These are phyloP conservation scores for Vitis cinerea DNA, from an alignment of 164 flowering plant species.

Conservation along the genomic window DNA sequence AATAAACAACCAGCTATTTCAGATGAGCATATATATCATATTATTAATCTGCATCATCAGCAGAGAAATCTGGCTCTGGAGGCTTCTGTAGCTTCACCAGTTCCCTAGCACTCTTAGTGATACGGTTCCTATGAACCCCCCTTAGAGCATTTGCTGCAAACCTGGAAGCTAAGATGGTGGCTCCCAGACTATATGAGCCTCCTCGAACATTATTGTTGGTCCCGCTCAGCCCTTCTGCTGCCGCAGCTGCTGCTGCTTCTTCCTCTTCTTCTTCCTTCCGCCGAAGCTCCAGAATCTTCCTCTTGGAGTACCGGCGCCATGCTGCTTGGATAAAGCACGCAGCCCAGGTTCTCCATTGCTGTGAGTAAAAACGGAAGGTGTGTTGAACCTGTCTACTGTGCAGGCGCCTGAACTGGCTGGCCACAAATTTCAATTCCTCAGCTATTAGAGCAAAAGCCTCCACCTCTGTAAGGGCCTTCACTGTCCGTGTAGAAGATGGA, in stretches of 20 bases:
- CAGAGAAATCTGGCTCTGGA: constrained; percentile 88
- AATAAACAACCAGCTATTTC: not conserved
- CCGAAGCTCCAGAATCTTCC: constrained; percentile 63
- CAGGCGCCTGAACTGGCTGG: constrained; percentile 91
- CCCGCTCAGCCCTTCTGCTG: constrained; percentile 20
- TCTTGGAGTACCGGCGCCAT: constrained; percentile 85
- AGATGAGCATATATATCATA: not conserved
- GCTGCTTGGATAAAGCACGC: constrained; percentile 98
- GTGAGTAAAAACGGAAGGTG: constrained; percentile 95
- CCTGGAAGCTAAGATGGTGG: constrained; percentile 75
- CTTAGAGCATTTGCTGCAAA: constrained; percentile 92
- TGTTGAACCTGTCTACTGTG: constrained; percentile 97
- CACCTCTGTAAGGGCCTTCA: constrained; percentile 82
- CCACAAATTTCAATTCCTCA: constrained; percentile 93
- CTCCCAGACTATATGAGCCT: constrained; percentile 70
- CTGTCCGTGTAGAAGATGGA: constrained; percentile 94
- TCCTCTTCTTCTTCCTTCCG: constrained; percentile 68
- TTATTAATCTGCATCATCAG: constrained; percentile 46
- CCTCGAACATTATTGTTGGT: constrained; percentile 24
- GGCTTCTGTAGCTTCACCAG: constrained; percentile 78
- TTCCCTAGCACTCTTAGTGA: constrained; percentile 45
- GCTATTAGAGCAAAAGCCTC: constrained; percentile 91
- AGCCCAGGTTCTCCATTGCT: constrained; percentile 99
- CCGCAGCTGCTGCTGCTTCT: constrained; percentile 13
- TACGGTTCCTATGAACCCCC: constrained; percentile 70